These are phyloP conservation scores for Mycena vulgaris DNA, from an alignment of 768 basidiomycete species.

Conservation along the genomic window DNA sequence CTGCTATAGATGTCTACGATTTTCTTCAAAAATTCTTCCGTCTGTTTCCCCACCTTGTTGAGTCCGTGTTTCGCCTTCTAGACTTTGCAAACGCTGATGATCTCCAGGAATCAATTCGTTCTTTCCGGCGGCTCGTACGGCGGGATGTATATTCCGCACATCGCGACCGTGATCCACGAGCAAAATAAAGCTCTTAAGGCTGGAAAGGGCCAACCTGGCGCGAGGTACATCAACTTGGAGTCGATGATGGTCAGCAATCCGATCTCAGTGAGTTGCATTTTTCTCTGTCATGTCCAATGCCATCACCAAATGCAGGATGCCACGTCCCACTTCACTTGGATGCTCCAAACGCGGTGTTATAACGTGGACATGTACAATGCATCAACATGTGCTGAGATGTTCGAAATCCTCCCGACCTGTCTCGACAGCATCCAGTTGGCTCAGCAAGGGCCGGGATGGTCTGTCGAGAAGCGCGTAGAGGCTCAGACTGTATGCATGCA, in stretches of 20 bases:
- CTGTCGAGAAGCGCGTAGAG: slow-evolving; percentile 21
- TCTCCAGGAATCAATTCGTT: slow-evolving; percentile 42
- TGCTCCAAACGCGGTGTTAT: slow-evolving; percentile 46
- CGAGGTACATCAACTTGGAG: slow-evolving; percentile 49
- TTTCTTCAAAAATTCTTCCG: slow-evolving; percentile 53
- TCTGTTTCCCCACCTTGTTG: slow-evolving; percentile 38
- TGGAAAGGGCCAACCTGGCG: slow-evolving; percentile 36
- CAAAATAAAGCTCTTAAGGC: slow-evolving; percentile 45
- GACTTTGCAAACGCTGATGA: background rate
- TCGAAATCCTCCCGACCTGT: slow-evolving; percentile 44
- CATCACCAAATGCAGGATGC: background rate
- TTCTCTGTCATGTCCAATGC: background rate
- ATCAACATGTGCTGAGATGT: slow-evolving; percentile 45
- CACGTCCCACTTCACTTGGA: slow-evolving; percentile 45
- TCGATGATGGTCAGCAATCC: slow-evolving; percentile 51
- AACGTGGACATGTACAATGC: slow-evolving; percentile 47
- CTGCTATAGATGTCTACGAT: slow-evolving; percentile 53
- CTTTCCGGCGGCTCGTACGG: slow-evolving; percentile 54
- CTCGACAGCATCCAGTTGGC: slow-evolving; percentile 43
- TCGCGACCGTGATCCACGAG: slow-evolving; percentile 49
- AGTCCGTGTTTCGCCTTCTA: background rate
- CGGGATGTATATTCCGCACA: slow-evolving; percentile 49
- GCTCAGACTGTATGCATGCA: slow-evolving; percentile 29
- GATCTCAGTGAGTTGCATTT: slow-evolving; percentile 29
- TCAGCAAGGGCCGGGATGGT: slow-evolving; percentile 26